phyloP scores from a whole-genome alignment of 2,329 filamentous ascomycete species.

The Fusarium heterosporum region DNA sequence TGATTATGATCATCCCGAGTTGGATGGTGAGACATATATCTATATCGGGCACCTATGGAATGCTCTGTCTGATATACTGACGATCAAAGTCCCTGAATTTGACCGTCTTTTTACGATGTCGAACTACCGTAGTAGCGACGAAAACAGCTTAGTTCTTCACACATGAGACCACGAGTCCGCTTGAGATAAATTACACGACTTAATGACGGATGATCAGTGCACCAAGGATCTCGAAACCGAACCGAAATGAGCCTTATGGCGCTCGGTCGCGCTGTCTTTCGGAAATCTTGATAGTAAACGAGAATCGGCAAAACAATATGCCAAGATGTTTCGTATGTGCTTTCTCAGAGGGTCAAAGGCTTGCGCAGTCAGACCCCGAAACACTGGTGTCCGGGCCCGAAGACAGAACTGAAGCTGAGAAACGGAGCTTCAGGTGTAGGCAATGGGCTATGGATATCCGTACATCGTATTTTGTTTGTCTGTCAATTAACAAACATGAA shows the following conservation, averaged over 20 bases:
- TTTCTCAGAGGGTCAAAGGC: slow-evolving; percentile 8
- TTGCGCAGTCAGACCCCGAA: slow-evolving; percentile 20
- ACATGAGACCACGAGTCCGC: neutral
- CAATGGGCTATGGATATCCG: neutral
- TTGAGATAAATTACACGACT: slow-evolving; percentile 9
- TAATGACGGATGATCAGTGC: neutral
- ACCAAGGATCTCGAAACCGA: slow-evolving; percentile 28
- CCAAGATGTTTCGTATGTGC: slow-evolving; percentile 2
- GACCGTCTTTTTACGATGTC: slow-evolving; percentile 1
- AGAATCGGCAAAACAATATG: neutral
- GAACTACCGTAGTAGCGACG: neutral
- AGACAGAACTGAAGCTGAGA: slow-evolving; percentile 13
- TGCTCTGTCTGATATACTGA: slow-evolving; percentile 9
- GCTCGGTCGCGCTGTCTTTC: slow-evolving; percentile 1
- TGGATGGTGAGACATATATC: slow-evolving; percentile 16
- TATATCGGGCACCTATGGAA: slow-evolving; percentile 6
- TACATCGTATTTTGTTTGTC: neutral
- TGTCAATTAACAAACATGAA: slow-evolving; percentile 3
- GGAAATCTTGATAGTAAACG: slow-evolving; percentile 3
- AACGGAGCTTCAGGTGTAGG: neutral
- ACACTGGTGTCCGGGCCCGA: slow-evolving; percentile 25
- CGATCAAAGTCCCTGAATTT: slow-evolving; percentile 6
- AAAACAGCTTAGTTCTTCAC: neutral
- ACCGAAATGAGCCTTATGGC: slow-evolving; percentile 31
- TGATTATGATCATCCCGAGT: neutral